A percentile compares a stretch with the other conserved stretches of the same genome.
phyloP scores from a whole-genome alignment of 192 early-diverging fungal species.

The Rhizoclosmatium globosum region DNA sequence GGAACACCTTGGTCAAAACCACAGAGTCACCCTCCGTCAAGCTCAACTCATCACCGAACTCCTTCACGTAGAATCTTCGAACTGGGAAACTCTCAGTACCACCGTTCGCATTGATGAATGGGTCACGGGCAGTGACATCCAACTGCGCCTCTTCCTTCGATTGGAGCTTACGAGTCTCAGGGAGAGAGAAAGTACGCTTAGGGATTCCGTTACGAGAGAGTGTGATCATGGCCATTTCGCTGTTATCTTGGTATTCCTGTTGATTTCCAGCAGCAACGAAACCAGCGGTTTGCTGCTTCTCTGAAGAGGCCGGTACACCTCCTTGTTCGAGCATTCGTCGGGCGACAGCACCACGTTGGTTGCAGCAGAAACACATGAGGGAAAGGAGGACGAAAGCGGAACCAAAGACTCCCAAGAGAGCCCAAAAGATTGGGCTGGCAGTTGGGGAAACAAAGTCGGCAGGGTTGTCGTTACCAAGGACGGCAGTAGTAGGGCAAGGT shows the following conservation, averaged over 20 bases:
- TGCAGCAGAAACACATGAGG: conserved; percentile 28
- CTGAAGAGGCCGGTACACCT: not conserved
- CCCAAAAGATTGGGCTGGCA: conserved; percentile 16
- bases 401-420: conserved; percentile 32
- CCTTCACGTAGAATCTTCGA: conserved; percentile 38
- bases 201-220: conserved; percentile 29
- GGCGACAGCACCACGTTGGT: conserved; percentile 31
- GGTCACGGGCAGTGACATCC: conserved; percentile 28
- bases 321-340: conserved; percentile 1
- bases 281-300: not conserved
- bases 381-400: conserved; percentile 5
- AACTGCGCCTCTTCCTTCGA: conserved; percentile 18
- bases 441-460: conserved; percentile 27
- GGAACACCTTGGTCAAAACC: conserved; percentile 43
- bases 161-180: conserved; percentile 32
- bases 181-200: conserved; percentile 31
- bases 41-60: conserved; percentile 45
- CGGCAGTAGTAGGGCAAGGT: not conserved
- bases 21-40: conserved; percentile 45
- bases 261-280: not conserved
- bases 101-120: conserved; percentile 44
- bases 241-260: not conserved
- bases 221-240: conserved; percentile 38
- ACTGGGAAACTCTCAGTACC: conserved; percentile 48
- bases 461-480: conserved; percentile 29